phyloP scores from a whole-genome alignment of 2,329 filamentous ascomycete species.

The Cercospora berteroae region DNA sequence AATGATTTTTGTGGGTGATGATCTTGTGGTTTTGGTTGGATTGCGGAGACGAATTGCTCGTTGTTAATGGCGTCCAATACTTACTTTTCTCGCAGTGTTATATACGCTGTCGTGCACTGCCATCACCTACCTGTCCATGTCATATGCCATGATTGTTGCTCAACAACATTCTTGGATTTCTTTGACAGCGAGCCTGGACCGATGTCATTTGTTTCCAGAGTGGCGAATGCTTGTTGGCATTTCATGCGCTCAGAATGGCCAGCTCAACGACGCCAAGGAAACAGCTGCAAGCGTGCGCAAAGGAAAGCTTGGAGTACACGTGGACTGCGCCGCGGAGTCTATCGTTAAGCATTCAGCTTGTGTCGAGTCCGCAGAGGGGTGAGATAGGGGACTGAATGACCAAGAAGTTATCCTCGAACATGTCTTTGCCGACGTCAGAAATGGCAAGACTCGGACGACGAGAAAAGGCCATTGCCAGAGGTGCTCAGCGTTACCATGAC shows the following conservation, averaged over 20 bases:
- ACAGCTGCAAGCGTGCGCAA: not conserved
- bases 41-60: not conserved
- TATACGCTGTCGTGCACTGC: not conserved
- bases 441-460: not conserved
- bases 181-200: conserved; percentile 5
- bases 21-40: not conserved
- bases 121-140: not conserved
- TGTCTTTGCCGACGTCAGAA: not conserved
- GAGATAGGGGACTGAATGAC: not conserved
- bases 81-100: not conserved
- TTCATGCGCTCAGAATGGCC: not conserved
- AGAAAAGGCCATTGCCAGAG: not conserved
- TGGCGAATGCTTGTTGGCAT: not conserved
- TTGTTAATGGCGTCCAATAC: not conserved
- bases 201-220: not conserved
- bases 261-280: not conserved
- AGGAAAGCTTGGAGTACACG: not conserved
- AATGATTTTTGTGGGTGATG: not conserved
- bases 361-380: not conserved
- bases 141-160: not conserved
- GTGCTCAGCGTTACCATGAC: not conserved
- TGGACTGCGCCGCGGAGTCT: not conserved
- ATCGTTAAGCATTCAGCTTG: not conserved
- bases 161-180: not conserved
- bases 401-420: not conserved